Evolutionary conservation across 1,139 yeast genomes (phyloP), one percentile per base, ranked within the genome.

Genomic region (Candida smagusa): DNA sequence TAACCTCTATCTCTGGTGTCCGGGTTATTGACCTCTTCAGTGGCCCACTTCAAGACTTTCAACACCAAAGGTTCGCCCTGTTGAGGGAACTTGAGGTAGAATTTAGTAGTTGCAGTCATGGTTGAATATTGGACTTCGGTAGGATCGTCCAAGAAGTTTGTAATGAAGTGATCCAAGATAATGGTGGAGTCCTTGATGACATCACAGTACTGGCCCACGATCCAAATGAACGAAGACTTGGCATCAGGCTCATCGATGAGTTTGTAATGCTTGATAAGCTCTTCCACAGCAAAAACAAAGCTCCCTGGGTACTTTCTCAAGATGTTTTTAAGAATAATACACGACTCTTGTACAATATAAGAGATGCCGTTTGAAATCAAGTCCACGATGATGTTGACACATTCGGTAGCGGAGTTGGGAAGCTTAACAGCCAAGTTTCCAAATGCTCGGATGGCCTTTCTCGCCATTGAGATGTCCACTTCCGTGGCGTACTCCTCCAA

Each of bases 381-480:
- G 31, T 76, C 83, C 36, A 79, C 53, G 6, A 89, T 59, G 1
- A 79, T 77, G 11, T 75, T 75, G 6, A 85, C 84, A 57, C 95
- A 86, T 28, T 72, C 68, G 7, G 72, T 65, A 0, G 92, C 80
- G 1, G 74, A 68, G 35, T 65, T 76, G 7, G 58, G 54, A 21
- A 88, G 63, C 51, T 87, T 88, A 24, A 89, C 81, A 0, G 96
- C 95, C 28, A 92, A 65, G 50, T 88, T 86, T 2, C 97, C 97
- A 47, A 92, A 81, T 0, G 96, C 96, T 41, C 96, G 66, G 2
- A 90, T 82, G 0, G 97, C 88, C 51, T 88, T 87, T 38, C 95
- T 68, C 1, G 94, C 87, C 81, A 87, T 85, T 39, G 86, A 84
- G 7, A 83, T 77, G 56, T 88, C 96, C 24, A 87, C 83, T 49